Conservation (phyloP, 1,284 basidiomycete species). For the Neotropicomus parvogracilis region DNA sequence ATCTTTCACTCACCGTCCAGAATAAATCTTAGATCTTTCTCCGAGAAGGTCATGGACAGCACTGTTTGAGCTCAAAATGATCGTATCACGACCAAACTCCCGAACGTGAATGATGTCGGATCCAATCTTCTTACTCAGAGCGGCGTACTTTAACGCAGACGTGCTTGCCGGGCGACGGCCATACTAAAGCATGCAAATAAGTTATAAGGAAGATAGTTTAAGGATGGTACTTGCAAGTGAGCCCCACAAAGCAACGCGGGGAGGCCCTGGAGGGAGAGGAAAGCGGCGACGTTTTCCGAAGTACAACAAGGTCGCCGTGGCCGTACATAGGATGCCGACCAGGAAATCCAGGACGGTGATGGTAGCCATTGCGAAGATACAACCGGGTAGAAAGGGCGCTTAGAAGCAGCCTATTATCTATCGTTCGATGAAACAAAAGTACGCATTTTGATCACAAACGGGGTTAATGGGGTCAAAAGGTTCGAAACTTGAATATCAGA, state of each 20-base stretch:
- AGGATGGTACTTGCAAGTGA: conserved; percentile 2
- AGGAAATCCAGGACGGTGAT: not conserved
- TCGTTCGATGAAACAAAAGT: not conserved
- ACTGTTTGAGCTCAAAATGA: conserved; percentile 6
- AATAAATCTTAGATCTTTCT: conserved; percentile 9
- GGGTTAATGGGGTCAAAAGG: not conserved
- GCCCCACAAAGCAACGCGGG: conserved; percentile 1
- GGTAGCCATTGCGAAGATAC: not conserved
- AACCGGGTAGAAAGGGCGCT: not conserved
- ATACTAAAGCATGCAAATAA: not conserved
- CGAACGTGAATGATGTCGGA: conserved; percentile 8
- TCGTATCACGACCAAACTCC: conserved; percentile 7
- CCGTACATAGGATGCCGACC: not conserved
- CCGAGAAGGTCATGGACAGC: conserved; percentile 4
- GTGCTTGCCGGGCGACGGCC: conserved; percentile 2
- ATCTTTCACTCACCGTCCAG: not conserved
- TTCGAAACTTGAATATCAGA: not conserved
- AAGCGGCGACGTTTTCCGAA: not conserved
- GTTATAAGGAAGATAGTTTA: not conserved
- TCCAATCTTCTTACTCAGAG: conserved; percentile 3
- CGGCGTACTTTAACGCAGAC: conserved; percentile 6
- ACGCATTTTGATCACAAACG: not conserved
- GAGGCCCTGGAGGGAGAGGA: conserved; percentile 4
- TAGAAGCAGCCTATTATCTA: not conserved
- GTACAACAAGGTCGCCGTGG: not conserved